A percentile compares a stretch with the other conserved stretches of the same genome.
Conservation (phyloP, 441 rosid genomes). For the Corymbia calophylla region DNA sequence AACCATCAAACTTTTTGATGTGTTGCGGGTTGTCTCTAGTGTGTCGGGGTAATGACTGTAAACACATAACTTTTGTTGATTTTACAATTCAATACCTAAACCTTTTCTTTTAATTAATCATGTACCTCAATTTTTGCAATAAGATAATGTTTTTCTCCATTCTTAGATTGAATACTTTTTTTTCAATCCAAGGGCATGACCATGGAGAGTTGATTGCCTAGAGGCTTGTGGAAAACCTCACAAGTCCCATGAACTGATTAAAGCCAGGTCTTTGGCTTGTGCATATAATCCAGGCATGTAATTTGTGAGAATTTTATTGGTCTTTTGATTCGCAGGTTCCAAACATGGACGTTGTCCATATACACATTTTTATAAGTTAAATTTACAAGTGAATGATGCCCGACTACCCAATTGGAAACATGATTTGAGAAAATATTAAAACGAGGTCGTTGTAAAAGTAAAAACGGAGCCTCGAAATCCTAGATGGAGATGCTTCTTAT, state of each 20-base stretch:
- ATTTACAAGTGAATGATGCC: not conserved
- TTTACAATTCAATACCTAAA: not conserved
- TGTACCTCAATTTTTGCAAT: not conserved
- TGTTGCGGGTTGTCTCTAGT: not conserved
- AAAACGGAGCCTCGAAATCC: not conserved
- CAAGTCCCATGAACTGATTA: not conserved
- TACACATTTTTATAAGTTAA: not conserved
- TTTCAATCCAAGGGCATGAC: not conserved
- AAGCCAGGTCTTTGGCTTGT: not conserved
- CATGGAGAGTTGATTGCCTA: not conserved
- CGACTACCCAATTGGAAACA: no score
- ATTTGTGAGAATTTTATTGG: not conserved
- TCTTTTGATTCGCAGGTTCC: not conserved
- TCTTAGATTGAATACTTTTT: not conserved
- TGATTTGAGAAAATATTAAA: no score
- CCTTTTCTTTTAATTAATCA: not conserved
- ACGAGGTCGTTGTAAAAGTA: not conserved
- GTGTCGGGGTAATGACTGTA: not conserved
- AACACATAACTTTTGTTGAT: not conserved
- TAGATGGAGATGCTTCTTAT: not conserved
- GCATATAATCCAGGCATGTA: not conserved
- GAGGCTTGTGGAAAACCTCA: not conserved
- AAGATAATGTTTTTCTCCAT: not conserved
- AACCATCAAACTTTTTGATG: not conserved
- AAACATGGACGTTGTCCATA: not conserved